A percentile compares a stretch with the other conserved stretches of the same genome.
Conservation (phyloP, 352 stramenopile species). For the Globisporangium middletonii region DNA sequence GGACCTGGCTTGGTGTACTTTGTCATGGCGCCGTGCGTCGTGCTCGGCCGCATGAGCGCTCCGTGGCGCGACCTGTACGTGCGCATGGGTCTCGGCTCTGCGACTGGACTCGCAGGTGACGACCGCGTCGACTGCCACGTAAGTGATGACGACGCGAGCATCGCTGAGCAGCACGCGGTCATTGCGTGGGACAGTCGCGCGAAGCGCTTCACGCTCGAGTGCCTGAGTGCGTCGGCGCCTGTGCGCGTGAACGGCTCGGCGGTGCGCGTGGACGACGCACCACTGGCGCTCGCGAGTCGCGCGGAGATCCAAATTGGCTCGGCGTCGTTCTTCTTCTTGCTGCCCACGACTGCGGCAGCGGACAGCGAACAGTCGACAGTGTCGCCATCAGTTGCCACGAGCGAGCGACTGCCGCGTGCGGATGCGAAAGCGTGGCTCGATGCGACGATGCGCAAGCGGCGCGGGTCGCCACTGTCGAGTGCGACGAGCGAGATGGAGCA, state of each 20-base stretch:
- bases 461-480: background rate
- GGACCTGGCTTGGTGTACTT: slow-evolving; percentile 60
- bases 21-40: slow-evolving; percentile 53
- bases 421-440: slow-evolving; percentile 32
- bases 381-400: background rate
- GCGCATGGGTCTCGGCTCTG: slow-evolving; percentile 31
- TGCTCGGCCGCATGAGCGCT: slow-evolving; percentile 55
- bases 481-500: background rate
- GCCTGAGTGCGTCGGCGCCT: slow-evolving; percentile 39
- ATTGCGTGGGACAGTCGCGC: slow-evolving; percentile 53
- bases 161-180: slow-evolving; percentile 49
- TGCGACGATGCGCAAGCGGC: slow-evolving; percentile 20
- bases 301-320: slow-evolving; percentile 68
- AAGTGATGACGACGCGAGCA: slow-evolving; percentile 48
- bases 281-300: slow-evolving; percentile 36
- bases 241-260: slow-evolving; percentile 67
- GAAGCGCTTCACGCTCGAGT: slow-evolving; percentile 61
- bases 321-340: slow-evolving; percentile 66
- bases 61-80: slow-evolving; percentile 60
- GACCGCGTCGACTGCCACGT: slow-evolving; percentile 59
- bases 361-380: background rate
- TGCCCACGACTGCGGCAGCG: slow-evolving; percentile 25
- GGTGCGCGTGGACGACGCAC: slow-evolving; percentile 40
- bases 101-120: slow-evolving; percentile 43
- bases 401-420: slow-evolving; percentile 8